These are phyloP conservation scores for Herpetomonas tarakana DNA, from an alignment of 208 protist genomes.

Conservation along the genomic window DNA sequence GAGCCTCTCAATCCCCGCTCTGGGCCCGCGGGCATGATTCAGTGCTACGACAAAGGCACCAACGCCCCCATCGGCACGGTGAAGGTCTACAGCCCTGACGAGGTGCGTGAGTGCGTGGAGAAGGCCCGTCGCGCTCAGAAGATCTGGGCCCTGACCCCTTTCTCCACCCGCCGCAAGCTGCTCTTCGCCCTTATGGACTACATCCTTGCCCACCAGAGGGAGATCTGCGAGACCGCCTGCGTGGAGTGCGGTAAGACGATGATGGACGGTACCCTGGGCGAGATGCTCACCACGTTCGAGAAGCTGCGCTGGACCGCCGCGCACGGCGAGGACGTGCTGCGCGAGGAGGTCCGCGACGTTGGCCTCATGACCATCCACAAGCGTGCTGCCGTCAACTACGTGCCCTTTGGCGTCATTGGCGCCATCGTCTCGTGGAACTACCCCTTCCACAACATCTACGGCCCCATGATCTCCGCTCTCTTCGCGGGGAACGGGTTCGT, in stretches of 20 bases:
- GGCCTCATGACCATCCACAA: slow-evolving; percentile 90
- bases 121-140: slow-evolving; percentile 76
- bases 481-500: slow-evolving; percentile 95
- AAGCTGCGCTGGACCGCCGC: slow-evolving; percentile 89
- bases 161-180: slow-evolving; percentile 80
- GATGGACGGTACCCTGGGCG: slow-evolving; percentile 89
- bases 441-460: slow-evolving; percentile 95
- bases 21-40: slow-evolving; percentile 67
- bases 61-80: slow-evolving; percentile 76
- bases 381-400: slow-evolving; percentile 76
- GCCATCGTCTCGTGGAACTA: slow-evolving; percentile 96
- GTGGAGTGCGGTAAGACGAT: slow-evolving; percentile 92
- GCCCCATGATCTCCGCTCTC: slow-evolving; percentile 92
- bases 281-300: slow-evolving; percentile 91
- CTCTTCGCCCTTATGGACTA: slow-evolving; percentile 87
- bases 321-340: slow-evolving; percentile 76
- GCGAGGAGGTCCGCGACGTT: slow-evolving; percentile 79
- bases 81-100: slow-evolving; percentile 58
- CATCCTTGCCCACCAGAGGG: slow-evolving; percentile 71
- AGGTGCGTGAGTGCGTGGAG: slow-evolving; percentile 60
- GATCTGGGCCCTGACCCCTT: slow-evolving; percentile 80
- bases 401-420: slow-evolving; percentile 90
- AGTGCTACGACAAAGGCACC: slow-evolving; percentile 90
- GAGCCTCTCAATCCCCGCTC: slow-evolving; percentile 66
- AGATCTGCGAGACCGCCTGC: slow-evolving; percentile 85